These are phyloP conservation scores for Chaetomiaceae sp. DNA, from an alignment of 2,329 filamentous ascomycete genomes.

Conservation along the genomic window DNA sequence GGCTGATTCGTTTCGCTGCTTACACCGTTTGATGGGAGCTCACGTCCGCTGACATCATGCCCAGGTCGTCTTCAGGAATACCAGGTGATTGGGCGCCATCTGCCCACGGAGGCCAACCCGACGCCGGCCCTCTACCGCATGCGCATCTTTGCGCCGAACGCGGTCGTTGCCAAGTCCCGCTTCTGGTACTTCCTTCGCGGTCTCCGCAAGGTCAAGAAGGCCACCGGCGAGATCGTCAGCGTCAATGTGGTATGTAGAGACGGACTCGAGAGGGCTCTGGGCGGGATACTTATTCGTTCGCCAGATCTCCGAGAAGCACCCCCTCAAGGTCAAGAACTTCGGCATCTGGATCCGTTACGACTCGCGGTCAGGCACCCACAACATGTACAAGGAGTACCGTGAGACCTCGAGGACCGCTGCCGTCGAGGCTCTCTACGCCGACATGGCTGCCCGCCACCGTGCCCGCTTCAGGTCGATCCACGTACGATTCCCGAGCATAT, in stretches of 20 bases:
- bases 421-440: constrained; percentile 95
- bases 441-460: constrained; percentile 99
- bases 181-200: constrained; percentile 99
- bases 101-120: constrained; percentile 96
- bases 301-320: constrained; percentile 97
- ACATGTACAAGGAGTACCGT: constrained; percentile 99
- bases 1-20: no score
- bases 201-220: constrained; percentile 99
- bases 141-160: constrained; percentile 98
- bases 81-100: constrained; percentile 99
- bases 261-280: neutral
- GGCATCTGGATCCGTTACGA: constrained; percentile 99
- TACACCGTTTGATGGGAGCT: no score
- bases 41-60: constrained; percentile 24
- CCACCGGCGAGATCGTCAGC: constrained; percentile 97
- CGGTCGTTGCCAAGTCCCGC: constrained; percentile 97
- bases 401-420: constrained; percentile 96
- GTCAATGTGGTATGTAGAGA: constrained; percentile 77
- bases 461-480: constrained; percentile 97
- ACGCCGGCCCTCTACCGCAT: constrained; percentile 99
- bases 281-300: constrained; percentile 14
- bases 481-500: constrained; percentile 56
- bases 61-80: constrained; percentile 99
- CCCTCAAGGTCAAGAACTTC: constrained; percentile 99
- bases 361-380: constrained; percentile 99